Percentiles rank a stretch among this genome's conserved stretches.
Evolutionary conservation across 352 stramenopile species (phyloP).

Genomic region (Phytophthora pisi): DNA sequence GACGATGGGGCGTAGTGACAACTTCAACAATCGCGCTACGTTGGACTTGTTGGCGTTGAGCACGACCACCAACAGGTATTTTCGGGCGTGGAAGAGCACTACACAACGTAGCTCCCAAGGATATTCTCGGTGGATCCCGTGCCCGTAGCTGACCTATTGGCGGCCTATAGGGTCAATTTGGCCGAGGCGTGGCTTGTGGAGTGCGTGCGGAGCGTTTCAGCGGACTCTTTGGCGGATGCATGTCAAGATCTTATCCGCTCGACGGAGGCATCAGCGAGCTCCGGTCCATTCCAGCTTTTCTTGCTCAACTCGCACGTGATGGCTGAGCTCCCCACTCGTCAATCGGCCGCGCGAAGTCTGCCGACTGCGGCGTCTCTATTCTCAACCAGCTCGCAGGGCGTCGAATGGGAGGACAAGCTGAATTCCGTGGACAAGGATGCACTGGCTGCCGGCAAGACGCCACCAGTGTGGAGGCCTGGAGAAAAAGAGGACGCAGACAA

Average conservation of each 20-base stretch:
- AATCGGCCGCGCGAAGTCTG: not conserved
- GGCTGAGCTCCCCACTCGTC: slow-evolving; percentile 3
- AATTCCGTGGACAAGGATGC: slow-evolving; percentile 1
- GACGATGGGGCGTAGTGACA: slow-evolving; percentile 15
- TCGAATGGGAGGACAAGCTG: slow-evolving; percentile 16
- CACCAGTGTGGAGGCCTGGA: not conserved
- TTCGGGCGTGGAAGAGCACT: not conserved
- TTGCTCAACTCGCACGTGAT: slow-evolving; percentile 1
- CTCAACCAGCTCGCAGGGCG: not conserved
- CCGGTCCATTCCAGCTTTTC: slow-evolving; percentile 14
- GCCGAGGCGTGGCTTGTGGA: not conserved
- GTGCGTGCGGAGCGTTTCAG: not conserved
- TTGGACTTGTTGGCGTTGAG: slow-evolving; percentile 2
- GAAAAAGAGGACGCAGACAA: slow-evolving; percentile 10
- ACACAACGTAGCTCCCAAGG: too few species aligned
- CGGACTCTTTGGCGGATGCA: slow-evolving; percentile 13
- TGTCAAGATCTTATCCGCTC: slow-evolving; percentile 27
- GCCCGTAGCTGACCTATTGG: not conserved
- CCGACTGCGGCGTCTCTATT: slow-evolving; percentile 8
- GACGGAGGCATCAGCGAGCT: not conserved
- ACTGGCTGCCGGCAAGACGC: not conserved
- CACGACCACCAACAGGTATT: not conserved
- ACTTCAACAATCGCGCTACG: slow-evolving; percentile 22
- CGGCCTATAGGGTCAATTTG: not conserved
- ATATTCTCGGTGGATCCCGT: slow-evolving; percentile 1